Conservation (phyloP, 1,139 yeast species). For the Hansenula anomala region DNA sequence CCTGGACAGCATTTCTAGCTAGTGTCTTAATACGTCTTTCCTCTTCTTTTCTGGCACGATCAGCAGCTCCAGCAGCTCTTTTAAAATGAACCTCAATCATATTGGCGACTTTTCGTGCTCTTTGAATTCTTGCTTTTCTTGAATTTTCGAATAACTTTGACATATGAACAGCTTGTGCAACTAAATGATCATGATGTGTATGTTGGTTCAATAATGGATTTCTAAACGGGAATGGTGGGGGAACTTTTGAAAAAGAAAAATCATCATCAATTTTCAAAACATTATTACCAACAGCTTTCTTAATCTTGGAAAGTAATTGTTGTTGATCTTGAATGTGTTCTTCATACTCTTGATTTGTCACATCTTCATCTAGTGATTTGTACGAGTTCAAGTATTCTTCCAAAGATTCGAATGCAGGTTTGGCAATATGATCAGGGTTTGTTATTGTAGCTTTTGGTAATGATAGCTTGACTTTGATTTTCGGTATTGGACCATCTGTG, state of each 20-base stretch:
- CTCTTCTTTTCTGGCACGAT: slow-evolving; percentile 65
- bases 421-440: slow-evolving; percentile 67
- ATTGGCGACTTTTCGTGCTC: slow-evolving; percentile 67
- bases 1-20: slow-evolving; percentile 76
- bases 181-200: slow-evolving; percentile 66
- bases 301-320: slow-evolving; percentile 39
- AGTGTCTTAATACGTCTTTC: slow-evolving; percentile 62
- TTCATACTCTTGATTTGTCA: slow-evolving; percentile 24
- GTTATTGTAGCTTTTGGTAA: slow-evolving; percentile 62
- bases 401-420: slow-evolving; percentile 34
- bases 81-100: slow-evolving; percentile 88
- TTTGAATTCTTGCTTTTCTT: slow-evolving; percentile 59
- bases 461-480: slow-evolving; percentile 40
- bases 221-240: slow-evolving; percentile 28
- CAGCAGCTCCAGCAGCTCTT: slow-evolving; percentile 83
- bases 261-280: slow-evolving; percentile 39
- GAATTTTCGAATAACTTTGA: slow-evolving; percentile 69
- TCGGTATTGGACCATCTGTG: slow-evolving; percentile 22
- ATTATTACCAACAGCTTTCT: slow-evolving; percentile 50
- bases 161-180: slow-evolving; percentile 71
- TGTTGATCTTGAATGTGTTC: slow-evolving; percentile 43
- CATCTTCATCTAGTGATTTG: slow-evolving; percentile 57
- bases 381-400: slow-evolving; percentile 45
- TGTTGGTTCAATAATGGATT: slow-evolving; percentile 40
- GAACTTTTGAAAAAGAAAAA: slow-evolving; percentile 26